Conservation (phyloP, 2,329 filamentous ascomycete species). For the Penicillium hesseltinei region DNA sequence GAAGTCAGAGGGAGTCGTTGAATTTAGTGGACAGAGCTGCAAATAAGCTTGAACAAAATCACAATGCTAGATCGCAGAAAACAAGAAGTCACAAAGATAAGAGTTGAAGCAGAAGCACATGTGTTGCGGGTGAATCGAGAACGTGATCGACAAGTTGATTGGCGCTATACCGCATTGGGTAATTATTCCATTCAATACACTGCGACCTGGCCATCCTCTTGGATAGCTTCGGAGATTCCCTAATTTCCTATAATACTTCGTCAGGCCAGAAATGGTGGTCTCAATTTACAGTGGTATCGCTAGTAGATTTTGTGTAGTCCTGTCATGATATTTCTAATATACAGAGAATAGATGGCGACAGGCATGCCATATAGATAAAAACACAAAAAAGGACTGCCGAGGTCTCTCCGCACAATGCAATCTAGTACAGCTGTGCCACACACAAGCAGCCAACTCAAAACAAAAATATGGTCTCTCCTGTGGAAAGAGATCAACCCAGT, state of each 20-base stretch:
- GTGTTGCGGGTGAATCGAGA: slow-evolving; percentile 22
- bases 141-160: slow-evolving; percentile 30
- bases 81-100: slow-evolving; percentile 4
- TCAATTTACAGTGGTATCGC: not conserved
- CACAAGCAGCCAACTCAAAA: slow-evolving; percentile 1
- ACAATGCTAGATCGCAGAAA: slow-evolving; percentile 9
- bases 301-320: not conserved
- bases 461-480: not conserved
- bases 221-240: not conserved
- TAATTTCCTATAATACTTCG: no score
- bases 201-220: not conserved
- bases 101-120: slow-evolving; percentile 11
- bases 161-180: slow-evolving; percentile 33
- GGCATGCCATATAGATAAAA: slow-evolving; percentile 8
- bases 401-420: slow-evolving; percentile 1
- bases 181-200: slow-evolving; percentile 6
- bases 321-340: slow-evolving; percentile 18
- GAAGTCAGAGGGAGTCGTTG: not conserved
- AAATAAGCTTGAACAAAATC: slow-evolving; percentile 5
- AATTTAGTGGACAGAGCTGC: not conserved
- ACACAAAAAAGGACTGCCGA: not conserved
- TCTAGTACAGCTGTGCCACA: slow-evolving; percentile 1
- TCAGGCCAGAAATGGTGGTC: not conserved
- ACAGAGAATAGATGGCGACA: slow-evolving; percentile 22
- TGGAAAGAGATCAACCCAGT: slow-evolving; percentile 55